Base-by-base conservation (phyloP, 208 protist genomes). In the Strigomonas galati region DNA sequence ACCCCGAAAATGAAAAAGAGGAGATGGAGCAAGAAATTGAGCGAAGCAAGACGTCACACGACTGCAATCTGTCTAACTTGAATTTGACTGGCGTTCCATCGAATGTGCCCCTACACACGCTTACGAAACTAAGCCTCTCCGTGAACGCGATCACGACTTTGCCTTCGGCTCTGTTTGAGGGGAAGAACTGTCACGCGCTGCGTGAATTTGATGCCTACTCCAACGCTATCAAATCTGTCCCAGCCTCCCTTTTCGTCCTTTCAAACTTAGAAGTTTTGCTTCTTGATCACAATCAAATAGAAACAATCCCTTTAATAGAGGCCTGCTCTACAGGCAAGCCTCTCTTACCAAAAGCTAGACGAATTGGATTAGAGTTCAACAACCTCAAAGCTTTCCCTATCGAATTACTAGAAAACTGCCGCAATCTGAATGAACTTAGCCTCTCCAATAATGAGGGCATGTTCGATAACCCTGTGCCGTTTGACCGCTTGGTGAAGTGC, bases 281-380 rank as follows among this genome's bases (percentile, higher is more conserved):
- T 37, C 64, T 95, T 12, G 85, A 92, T 61, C 76, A 89, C 48
- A 95, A 95, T 44, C 15, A 74, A 26, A 73, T 95, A 30, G 62
- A 49, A 12, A 68, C 62, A 21, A 44, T 85, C 23, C 69, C 74
- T 0, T 69, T 81, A 19, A 65, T 48, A 2, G 62, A 67, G n/a
- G 17, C 40, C 14, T 44, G 55, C 37, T 12, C 21, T 5, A 64
- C 57, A 27, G 57, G 62, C 27, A 51, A 21, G 10, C 26, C 65
- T 23, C 70, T 89, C 54, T 57, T 93, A 30, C 89, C 86, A 2
- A 28, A 72, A 21, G 67, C 93, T 35, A 61, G 57, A 14, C 74
- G 73, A 32, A 62, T 93, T 12, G 86, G 87, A 14, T 54, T 89
- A 12, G 84, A 92, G 74, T 92, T 84, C 61, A 95, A 92, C 64